Evolutionary conservation across 2,329 filamentous ascomycete species (phyloP).

Genomic region (Botrytis deweyae): DNA sequence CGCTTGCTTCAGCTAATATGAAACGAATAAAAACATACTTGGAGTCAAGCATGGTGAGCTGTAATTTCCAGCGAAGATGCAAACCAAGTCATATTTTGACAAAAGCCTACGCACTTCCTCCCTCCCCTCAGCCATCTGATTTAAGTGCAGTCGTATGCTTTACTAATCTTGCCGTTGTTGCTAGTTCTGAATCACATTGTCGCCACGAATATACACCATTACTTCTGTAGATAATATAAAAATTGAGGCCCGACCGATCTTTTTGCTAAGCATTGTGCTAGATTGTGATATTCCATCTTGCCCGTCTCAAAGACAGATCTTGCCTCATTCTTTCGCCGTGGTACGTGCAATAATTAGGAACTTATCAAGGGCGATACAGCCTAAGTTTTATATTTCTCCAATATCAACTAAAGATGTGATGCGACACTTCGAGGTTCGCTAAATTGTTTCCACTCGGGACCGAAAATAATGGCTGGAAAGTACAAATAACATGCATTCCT

Average conservation of each 20-base stretch:
- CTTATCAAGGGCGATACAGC: accelerated
- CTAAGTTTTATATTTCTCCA: neutral
- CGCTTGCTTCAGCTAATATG: neutral
- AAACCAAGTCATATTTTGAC: neutral
- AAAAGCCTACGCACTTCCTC: neutral
- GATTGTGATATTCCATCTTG: neutral
- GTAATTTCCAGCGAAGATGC: neutral
- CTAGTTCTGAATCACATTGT: neutral
- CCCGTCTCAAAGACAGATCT: neutral
- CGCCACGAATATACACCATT: neutral
- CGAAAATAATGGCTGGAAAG: neutral
- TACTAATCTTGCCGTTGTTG: neutral
- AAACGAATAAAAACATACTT: accelerated
- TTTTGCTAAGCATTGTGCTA: neutral
- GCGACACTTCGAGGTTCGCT: neutral
- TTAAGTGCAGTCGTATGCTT: neutral
- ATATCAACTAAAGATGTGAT: neutral
- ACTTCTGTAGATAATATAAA: neutral
- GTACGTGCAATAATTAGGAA: neutral
- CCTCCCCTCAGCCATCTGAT: neutral
- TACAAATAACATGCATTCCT: neutral
- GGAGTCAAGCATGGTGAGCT: neutral
- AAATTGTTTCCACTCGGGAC: neutral
- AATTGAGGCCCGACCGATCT: neutral
- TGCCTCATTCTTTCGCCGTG: accelerated